Base-by-base conservation (phyloP, 2,329 filamentous ascomycete species). In the Sporothrix schenckii region DNA sequence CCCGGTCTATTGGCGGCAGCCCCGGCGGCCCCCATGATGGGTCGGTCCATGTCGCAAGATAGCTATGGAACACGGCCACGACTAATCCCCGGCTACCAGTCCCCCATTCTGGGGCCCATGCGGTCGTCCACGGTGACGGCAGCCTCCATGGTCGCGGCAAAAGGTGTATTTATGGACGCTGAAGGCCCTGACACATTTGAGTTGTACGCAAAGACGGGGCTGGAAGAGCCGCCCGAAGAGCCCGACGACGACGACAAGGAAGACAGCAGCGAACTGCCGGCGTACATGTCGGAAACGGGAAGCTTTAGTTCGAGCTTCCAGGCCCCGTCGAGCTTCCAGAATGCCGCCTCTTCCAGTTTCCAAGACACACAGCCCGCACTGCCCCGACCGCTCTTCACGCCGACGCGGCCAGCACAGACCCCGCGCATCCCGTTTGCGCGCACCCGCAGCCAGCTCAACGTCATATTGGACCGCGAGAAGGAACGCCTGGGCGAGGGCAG, bases 371-470 rank as follows among this genome's bases (percentile, higher is more conserved):
- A 27, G 16, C 79, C 80, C 10, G 76, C n/a, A 3, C n/a, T 77
- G 19, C 76, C 78, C n/a, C 76, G 80, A 39, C 71, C 75, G 10
- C 74, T 79, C 27, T 82, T 86, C 70, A 81, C 80, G 4, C 85
- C 85, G 30, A 87, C 85, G 0, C 82, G 81, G 69, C 85, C 84
- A 4, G 84, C 80, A 56, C 77, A 80, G 13, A 79, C 80, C 16
- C 78, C 83, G 34, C 78, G 78, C 16, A 80, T 86, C 9, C 85
- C 84, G 4, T 79, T 89, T 65, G 86, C 81, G n/a, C 81, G 86
- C 70, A 85, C 86, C n/a, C 87, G 84, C 77, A 89, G 87, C 74
- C 86, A 89, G 75, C 79, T 89, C 39, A 85, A 84, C 11, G 78
- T 89, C 4, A 79, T 89, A 1, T 79, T 89, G 24, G 85, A 88